Evolutionary conservation across 805 yeast species (phyloP).

Genomic region (Kodamaea leandrae): DNA sequence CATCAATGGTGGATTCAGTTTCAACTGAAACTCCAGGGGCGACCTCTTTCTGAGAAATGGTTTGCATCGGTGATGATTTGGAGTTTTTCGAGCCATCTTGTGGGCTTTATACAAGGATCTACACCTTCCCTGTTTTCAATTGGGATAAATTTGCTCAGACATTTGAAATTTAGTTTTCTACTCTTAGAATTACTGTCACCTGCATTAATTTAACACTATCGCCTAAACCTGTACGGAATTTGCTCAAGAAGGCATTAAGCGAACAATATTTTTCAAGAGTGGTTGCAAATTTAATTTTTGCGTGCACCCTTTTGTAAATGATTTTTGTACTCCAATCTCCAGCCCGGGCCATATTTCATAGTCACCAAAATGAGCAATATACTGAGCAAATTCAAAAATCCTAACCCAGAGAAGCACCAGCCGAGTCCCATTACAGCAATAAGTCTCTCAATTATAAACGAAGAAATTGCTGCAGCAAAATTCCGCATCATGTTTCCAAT

Average conservation of each 20-base stretch:
- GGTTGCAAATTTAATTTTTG: neutral
- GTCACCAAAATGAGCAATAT: slow-evolving; percentile 18
- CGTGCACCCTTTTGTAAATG: too few relatives aligned
- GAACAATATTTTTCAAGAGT: neutral
- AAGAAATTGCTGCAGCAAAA: slow-evolving; percentile 52
- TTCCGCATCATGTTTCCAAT: slow-evolving; percentile 53
- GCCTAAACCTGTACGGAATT: neutral
- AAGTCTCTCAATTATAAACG: slow-evolving; percentile 41
- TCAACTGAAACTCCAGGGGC: too few relatives aligned
- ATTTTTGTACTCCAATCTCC: slow-evolving; percentile 22
- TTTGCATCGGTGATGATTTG: too few relatives aligned
- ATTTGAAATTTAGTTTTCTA: too few relatives aligned
- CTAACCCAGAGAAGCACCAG: slow-evolving; percentile 56
- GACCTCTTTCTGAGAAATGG: too few relatives aligned
- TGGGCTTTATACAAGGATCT: too few relatives aligned
- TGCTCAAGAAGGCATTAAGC: neutral
- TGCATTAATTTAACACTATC: too few relatives aligned
- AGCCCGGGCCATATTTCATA: slow-evolving; percentile 20
- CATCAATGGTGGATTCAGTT: too few relatives aligned
- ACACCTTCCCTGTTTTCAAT: too few relatives aligned
- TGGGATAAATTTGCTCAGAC: too few relatives aligned
- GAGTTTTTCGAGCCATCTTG: too few relatives aligned
- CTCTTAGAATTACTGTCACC: too few relatives aligned
- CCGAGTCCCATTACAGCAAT: slow-evolving; percentile 43
- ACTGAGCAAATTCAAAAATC: slow-evolving; percentile 23